A percentile compares a stretch with the other conserved stretches of the same genome.
These are phyloP conservation scores for Castanopsis chinensis DNA, from an alignment of 306 rosid genomes.

Conservation along the genomic window DNA sequence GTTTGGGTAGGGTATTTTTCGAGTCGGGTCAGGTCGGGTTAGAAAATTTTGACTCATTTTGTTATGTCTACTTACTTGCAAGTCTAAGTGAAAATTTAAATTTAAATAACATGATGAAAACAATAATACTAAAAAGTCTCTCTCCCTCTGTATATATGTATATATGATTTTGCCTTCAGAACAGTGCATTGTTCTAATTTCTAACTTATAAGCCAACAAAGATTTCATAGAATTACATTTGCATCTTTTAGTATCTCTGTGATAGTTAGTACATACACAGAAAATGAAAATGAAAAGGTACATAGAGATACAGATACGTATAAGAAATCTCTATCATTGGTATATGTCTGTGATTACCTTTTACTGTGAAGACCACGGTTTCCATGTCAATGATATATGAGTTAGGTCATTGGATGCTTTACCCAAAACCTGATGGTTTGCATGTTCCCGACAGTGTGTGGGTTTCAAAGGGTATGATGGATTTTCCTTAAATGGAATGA, in stretches of 20 bases:
- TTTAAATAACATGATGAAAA: neutral
- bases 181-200: conserved; percentile 26
- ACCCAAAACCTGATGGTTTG: conserved; percentile 54
- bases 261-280: conserved; percentile 10
- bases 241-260: conserved; percentile 41
- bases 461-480: conserved; percentile 70
- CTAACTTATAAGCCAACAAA: conserved; percentile 23
- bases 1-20: too few species aligned
- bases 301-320: conserved; percentile 20
- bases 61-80: too few species aligned
- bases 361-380: conserved; percentile 25
- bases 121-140: conserved; percentile 22
- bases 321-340: conserved; percentile 40
- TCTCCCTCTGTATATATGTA: conserved; percentile 29
- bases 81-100: neutral
- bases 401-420: conserved; percentile 38
- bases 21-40: too few species aligned
- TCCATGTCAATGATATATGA: conserved; percentile 36
- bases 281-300: neutral
- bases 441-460: conserved; percentile 91
- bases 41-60: too few species aligned
- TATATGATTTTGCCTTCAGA: conserved; percentile 32
- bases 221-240: conserved; percentile 43
- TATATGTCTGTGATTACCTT: conserved; percentile 29
- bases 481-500: conserved; percentile 54